Evolutionary conservation across 148 eudicot genomes (phyloP).

Genomic region (Rhododendron ferrugineum): DNA sequence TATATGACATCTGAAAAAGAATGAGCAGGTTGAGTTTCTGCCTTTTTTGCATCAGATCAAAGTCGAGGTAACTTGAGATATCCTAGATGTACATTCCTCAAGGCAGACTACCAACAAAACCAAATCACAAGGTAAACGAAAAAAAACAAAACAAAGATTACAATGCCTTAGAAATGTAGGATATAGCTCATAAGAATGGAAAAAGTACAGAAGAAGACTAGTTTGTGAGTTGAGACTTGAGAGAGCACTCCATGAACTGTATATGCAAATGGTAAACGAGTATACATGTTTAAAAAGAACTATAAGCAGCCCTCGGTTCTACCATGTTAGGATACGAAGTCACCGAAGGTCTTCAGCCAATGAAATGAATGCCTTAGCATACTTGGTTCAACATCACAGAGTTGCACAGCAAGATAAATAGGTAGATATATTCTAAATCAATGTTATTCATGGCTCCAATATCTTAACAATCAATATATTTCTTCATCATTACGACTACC

Average conservation of each 20-base stretch:
- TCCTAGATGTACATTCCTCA: not conserved
- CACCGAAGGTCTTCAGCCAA: not conserved
- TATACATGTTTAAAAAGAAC: not conserved
- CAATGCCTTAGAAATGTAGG: not conserved
- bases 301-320: not conserved
- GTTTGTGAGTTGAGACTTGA: not conserved
- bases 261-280: not conserved
- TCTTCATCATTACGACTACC: not conserved
- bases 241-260: not conserved
- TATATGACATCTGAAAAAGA: not conserved
- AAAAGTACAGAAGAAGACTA: not conserved
- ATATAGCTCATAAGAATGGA: not conserved
- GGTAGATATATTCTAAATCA: not conserved
- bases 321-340: not conserved
- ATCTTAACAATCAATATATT: not conserved
- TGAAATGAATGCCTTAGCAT: not conserved
- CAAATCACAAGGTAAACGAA: not conserved
- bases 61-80: not conserved
- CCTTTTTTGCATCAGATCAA: not conserved
- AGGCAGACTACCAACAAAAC: not conserved
- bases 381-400: not conserved
- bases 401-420: not conserved
- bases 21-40: not conserved
- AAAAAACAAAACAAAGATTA: not conserved
- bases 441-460: not conserved